Percentiles rank a stretch among this genome's conserved stretches.
phyloP scores from a whole-genome alignment of 2,329 filamentous ascomycete species.

The Taxawa tesnikishii region DNA sequence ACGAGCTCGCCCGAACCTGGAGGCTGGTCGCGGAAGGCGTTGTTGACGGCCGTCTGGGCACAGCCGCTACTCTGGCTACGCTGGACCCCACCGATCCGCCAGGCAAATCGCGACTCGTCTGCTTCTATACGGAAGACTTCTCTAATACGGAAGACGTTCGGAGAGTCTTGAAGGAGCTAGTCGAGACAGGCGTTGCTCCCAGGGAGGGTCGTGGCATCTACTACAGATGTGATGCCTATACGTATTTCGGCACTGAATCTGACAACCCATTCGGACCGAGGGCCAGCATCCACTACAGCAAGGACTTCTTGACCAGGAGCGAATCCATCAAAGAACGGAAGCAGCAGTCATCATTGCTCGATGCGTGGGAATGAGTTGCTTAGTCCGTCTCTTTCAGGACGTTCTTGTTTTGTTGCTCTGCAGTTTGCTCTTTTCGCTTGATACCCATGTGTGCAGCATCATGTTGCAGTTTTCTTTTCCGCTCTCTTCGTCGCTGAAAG shows the following conservation, averaged over 20 bases:
- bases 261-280: conserved; percentile 27
- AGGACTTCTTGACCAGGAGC: conserved; percentile 14
- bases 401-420: too few species aligned
- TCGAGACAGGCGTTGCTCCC: conserved; percentile 47
- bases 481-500: too few species aligned
- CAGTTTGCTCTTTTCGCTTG: too few species aligned
- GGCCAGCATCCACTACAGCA: conserved; percentile 31
- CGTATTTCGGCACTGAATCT: conserved; percentile 27
- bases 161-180: conserved; percentile 44
- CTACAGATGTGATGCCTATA: conserved; percentile 61
- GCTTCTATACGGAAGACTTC: conserved; percentile 69
- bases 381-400: too few species aligned
- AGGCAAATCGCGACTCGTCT: conserved; percentile 43
- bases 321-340: not conserved
- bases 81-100: conserved; percentile 24
- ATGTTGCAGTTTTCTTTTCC: too few species aligned
- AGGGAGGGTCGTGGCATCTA: conserved; percentile 44
- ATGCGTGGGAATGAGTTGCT: too few species aligned
- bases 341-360: not conserved
- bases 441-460: too few species aligned
- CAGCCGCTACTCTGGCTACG: conserved; percentile 60
- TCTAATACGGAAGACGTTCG: conserved; percentile 54
- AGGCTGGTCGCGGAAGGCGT: conserved; percentile 53
- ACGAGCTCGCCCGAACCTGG: conserved; percentile 54
- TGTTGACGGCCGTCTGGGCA: conserved; percentile 56